These are phyloP conservation scores for Alternaria triticimaculans DNA, from an alignment of 2,329 filamentous ascomycete species.

Conservation along the genomic window DNA sequence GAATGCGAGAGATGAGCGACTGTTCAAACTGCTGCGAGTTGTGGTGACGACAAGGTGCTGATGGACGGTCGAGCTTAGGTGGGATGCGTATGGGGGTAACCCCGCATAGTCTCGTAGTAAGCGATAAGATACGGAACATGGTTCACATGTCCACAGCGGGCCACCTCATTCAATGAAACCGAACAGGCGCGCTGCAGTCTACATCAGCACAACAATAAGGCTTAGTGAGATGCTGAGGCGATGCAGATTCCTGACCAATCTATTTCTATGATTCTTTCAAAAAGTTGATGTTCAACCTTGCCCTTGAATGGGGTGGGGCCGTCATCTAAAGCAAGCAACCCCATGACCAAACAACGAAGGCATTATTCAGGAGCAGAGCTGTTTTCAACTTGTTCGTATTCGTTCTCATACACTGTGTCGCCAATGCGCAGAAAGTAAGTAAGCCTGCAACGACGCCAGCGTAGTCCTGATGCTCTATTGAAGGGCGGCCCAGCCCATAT, in stretches of 20 bases:
- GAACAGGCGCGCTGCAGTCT: neutral
- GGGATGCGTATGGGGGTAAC: slow-evolving; percentile 10
- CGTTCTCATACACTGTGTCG: slow-evolving; percentile 2
- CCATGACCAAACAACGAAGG: neutral
- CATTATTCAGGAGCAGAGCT: neutral
- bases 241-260: neutral
- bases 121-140: slow-evolving; percentile 13
- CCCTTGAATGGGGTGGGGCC: neutral
- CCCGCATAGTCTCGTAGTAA: slow-evolving; percentile 10
- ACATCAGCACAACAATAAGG: neutral
- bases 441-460: slow-evolving; percentile 17
- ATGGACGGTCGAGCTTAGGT: slow-evolving; percentile 6
- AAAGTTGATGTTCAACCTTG: neutral
- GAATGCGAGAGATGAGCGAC: neutral
- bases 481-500: slow-evolving; percentile 17
- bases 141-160: slow-evolving; percentile 5
- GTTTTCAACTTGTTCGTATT: slow-evolving; percentile 7
- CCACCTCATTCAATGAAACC: neutral
- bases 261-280: neutral
- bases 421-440: slow-evolving; percentile 2
- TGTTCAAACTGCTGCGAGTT: neutral
- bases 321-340: neutral
- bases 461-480: slow-evolving; percentile 8
- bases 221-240: neutral
- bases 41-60: slow-evolving; percentile 8